Conservation (phyloP, 768 basidiomycete genomes). For the Russula emetica region DNA sequence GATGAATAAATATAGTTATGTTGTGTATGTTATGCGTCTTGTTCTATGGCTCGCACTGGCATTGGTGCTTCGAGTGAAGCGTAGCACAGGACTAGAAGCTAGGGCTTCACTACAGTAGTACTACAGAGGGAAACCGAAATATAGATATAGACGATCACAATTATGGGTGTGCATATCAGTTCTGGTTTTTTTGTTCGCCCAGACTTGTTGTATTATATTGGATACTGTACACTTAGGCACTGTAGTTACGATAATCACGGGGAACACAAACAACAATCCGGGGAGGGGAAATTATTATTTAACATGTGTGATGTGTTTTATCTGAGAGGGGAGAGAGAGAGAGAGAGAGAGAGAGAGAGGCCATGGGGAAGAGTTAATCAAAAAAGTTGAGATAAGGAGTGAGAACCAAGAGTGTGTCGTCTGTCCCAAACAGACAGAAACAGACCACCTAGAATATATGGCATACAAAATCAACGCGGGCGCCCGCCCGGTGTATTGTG, state of each 20-base stretch:
- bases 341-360: no score
- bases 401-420: not conserved
- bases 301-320: constrained; percentile 3
- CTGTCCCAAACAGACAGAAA: not conserved
- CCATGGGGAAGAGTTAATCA: not conserved
- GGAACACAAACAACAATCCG: not conserved
- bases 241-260: constrained; percentile 17
- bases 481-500: not conserved
- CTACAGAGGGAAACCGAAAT: not conserved
- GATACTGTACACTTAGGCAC: constrained; percentile 8
- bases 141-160: not conserved
- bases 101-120: not conserved
- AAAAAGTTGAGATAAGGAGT: not conserved
- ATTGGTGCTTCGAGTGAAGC: not conserved
- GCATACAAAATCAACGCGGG: not conserved
- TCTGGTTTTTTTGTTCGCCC: not conserved
- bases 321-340: not conserved
- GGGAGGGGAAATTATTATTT: not conserved
- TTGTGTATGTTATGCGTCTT: not conserved
- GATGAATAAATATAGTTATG: not conserved
- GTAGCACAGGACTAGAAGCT: not conserved
- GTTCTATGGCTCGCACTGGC: not conserved
- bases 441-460: not conserved
- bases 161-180: not conserved
- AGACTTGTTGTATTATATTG: constrained; percentile 12